Base-by-base conservation (phyloP, 495 filamentous ascomycete genomes). In the Podospora anserina region DNA sequence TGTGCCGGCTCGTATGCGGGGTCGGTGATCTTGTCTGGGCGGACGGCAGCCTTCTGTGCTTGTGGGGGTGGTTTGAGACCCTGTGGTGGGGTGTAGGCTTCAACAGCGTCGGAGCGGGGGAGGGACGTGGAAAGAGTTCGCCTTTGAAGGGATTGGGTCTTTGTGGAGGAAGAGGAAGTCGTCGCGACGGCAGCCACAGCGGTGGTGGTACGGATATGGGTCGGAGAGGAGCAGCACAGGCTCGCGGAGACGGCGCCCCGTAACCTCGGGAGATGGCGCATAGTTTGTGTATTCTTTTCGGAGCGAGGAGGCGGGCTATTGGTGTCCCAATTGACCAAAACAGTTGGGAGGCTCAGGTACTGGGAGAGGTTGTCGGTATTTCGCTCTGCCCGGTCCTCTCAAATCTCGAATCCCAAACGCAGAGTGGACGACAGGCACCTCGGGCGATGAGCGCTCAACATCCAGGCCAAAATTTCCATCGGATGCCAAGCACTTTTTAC, bases 1-100 rank as follows among this genome's bases (percentile, higher is more conserved):
- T 79, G 77, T 63, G 91, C 89, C 28, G 85, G 85, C 61, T 77
- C 72, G 74, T 93, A 93, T 4, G 74, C 56, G 13, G 79, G 61
- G 57, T 83, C 81, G 1, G 69, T 69, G 9, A 84, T 71, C 11
- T 77, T 71, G 16, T 70, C 66, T 2, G 67, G 30, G 0, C 63
- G 57, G 64, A 67, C 70, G 23, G 70, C 78, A 20, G n/a, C 0
- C 13, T 44, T 32, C 11, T 61, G 30, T 64, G 6, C 39, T 49
- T 58, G 7, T 58, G 55, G n/a, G 23, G 55, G 55, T 58, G 55
- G 55, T 58, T 7, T 58, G 15, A 49, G 39, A 49, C 39, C 39
- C 39, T 49, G 39, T 11, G 39, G 39, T 49, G 39, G 39, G 39
- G 9, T 13, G 9, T 71, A 65, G 11, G 70, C 74, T n/a, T 64